These are phyloP conservation scores for Phytophthora sp. DNA, from an alignment of 352 stramenopile species.

Conservation along the genomic window DNA sequence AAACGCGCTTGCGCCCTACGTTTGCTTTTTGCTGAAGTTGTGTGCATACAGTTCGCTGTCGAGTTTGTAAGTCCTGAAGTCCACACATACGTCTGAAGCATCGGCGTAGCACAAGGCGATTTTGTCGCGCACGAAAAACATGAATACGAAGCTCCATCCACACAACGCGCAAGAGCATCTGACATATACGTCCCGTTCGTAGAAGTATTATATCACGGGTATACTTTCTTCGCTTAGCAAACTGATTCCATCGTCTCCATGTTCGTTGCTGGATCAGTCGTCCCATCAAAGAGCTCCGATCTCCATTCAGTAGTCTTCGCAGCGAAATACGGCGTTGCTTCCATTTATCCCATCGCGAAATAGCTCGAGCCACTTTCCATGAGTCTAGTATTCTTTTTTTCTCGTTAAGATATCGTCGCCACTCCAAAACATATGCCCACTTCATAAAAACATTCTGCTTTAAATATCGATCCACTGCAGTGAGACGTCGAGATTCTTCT, in stretches of 20 bases:
- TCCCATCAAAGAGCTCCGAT: conserved; percentile 27
- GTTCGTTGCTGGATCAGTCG: conserved; percentile 27
- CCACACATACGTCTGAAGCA: conserved; percentile 16
- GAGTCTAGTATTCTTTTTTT: conserved; percentile 16
- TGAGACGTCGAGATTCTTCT: conserved; percentile 17
- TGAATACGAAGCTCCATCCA: conserved; percentile 30
- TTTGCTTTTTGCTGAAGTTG: conserved; percentile 1
- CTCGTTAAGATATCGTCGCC: conserved; percentile 11
- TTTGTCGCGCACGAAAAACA: conserved; percentile 18
- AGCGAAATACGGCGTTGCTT: conserved; percentile 1
- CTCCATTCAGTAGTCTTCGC: conserved; percentile 7
- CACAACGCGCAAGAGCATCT: not conserved
- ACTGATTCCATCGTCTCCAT: conserved; percentile 38
- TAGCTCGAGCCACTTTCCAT: conserved; percentile 22
- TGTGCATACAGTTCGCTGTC: not conserved
- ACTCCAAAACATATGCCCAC: conserved; percentile 16
- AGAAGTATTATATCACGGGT: not conserved
- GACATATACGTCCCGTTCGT: not conserved
- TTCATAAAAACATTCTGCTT: conserved; percentile 29
- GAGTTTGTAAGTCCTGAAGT: conserved; percentile 11
- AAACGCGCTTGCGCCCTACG: conserved; percentile 3
- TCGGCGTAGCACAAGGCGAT: not conserved
- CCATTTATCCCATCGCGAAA: conserved; percentile 6
- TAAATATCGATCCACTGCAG: conserved; percentile 13
- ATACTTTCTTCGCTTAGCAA: conserved; percentile 14